Conservation (phyloP, 2,329 filamentous ascomycete genomes). For the Botrytis tulipae region DNA sequence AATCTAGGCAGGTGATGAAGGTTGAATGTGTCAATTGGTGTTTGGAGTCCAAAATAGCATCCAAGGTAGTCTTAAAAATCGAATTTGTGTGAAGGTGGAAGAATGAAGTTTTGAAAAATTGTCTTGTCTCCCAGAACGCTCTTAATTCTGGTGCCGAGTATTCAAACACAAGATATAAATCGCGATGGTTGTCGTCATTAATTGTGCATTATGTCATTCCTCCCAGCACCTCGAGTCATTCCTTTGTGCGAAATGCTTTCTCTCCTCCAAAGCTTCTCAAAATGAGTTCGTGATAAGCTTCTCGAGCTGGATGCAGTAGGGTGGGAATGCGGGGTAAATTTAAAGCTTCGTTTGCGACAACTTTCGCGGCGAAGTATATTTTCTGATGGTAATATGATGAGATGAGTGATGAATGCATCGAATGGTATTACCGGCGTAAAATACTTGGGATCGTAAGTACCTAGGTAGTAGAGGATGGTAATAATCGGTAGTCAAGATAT, state of each 20-base stretch:
- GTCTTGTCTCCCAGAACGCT: neutral
- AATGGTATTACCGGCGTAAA: neutral
- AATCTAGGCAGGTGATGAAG: neutral
- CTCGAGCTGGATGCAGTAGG: slow-evolving; percentile 8
- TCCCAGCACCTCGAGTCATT: neutral
- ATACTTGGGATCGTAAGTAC: neutral
- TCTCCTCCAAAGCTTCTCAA: neutral
- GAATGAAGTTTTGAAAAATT: neutral
- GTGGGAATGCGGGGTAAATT: slow-evolving; percentile 10
- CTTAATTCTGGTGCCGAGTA: neutral
- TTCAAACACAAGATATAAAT: neutral
- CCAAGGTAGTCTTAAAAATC: neutral
- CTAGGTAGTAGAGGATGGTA: neutral
- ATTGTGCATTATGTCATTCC: neutral
- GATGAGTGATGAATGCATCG: neutral
- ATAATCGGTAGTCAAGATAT: neutral
- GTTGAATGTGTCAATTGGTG: neutral
- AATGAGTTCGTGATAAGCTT: slow-evolving; percentile 1
- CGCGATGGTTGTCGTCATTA: neutral
- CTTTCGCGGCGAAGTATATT: neutral
- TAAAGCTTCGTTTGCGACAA: slow-evolving; percentile 5
- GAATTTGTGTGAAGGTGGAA: neutral
- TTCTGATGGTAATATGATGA: neutral
- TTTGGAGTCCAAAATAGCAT: neutral
- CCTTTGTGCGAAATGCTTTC: neutral